Evolutionary conservation across 106 monocot genomes (phyloP).

Genomic region (Narthecium ossifragum): DNA sequence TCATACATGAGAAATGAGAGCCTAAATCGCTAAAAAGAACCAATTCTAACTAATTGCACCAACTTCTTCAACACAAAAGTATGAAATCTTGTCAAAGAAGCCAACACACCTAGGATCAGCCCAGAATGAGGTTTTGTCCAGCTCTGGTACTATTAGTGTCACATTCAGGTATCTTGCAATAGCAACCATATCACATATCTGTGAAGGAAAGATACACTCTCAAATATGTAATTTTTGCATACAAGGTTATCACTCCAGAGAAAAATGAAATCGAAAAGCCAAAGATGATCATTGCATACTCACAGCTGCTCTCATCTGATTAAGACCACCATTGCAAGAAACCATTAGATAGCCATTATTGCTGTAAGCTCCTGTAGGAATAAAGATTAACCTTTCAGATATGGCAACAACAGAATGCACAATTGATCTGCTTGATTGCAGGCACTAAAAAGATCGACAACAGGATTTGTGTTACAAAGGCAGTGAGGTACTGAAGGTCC

Average conservation of each 20-base stretch:
- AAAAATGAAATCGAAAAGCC: not conserved
- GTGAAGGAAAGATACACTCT: slow-evolving; percentile 5
- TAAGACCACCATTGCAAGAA: slow-evolving; percentile 97
- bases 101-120: slow-evolving; percentile 65
- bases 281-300: slow-evolving; percentile 17
- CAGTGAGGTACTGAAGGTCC: too few species aligned
- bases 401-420: too few species aligned
- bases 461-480: too few species aligned
- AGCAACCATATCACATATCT: slow-evolving; percentile 99
- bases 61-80: not conserved
- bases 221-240: not conserved
- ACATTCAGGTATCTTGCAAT: slow-evolving; percentile 88
- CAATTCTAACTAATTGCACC: not conserved
- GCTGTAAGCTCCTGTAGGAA: slow-evolving; percentile 72
- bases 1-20: not conserved
- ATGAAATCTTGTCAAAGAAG: not conserved
- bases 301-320: slow-evolving; percentile 98
- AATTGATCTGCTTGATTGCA: too few species aligned
- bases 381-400: too few species aligned
- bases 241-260: not conserved
- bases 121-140: slow-evolving; percentile 96
- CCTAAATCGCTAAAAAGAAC: not conserved
- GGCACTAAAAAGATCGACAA: too few species aligned
- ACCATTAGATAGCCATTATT: slow-evolving; percentile 98
- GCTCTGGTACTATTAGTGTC: slow-evolving; percentile 93